Percentiles rank a stretch among this genome's conserved stretches.
Evolutionary conservation across 768 basidiomycete species (phyloP).

Genomic region (Tricholoma sp.): DNA sequence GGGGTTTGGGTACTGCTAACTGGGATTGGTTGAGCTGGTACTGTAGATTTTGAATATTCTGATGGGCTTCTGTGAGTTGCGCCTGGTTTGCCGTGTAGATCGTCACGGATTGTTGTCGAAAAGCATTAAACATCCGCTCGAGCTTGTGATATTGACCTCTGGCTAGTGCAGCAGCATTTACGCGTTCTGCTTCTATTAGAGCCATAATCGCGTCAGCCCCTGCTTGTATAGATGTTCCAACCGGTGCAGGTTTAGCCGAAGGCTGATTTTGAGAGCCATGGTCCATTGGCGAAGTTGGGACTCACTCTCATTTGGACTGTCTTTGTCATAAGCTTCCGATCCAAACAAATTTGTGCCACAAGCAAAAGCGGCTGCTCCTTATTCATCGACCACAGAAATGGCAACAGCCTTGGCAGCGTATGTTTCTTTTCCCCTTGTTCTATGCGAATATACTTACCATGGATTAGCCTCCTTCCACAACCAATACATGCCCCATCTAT

Average conservation of each 20-base stretch:
- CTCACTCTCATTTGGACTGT: too few species aligned
- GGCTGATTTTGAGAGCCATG: conserved; percentile 1
- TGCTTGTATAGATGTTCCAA: conserved; percentile 16
- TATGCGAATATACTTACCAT: conserved; percentile 5
- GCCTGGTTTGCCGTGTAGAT: conserved; percentile 7
- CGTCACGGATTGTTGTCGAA: conserved; percentile 4
- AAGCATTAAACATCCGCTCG: conserved; percentile 8
- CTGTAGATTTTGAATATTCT: conserved; percentile 5
- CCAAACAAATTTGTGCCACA: conserved; percentile 3
- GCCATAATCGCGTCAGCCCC: conserved; percentile 17
- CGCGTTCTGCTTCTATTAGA: conserved; percentile 18
- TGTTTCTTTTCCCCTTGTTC: conserved; percentile 23
- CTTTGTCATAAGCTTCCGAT: too few species aligned
- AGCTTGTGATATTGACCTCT: conserved; percentile 8
- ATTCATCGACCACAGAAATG: conserved; percentile 17
- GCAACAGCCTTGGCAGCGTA: conserved; percentile 71
- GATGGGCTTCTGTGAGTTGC: background rate
- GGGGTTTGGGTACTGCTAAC: background rate
- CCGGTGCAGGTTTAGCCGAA: background rate
- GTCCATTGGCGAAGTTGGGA: background rate
- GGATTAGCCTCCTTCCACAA: conserved; percentile 58
- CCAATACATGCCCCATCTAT: conserved; percentile 50
- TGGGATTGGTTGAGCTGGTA: conserved; percentile 9
- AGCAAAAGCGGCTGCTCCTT: conserved; percentile 13
- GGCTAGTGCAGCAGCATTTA: conserved; percentile 9